A percentile compares a stretch with the other conserved stretches of the same genome.
Conservation (phyloP, 2,329 filamentous ascomycete genomes). For the Cercospora sp. region DNA sequence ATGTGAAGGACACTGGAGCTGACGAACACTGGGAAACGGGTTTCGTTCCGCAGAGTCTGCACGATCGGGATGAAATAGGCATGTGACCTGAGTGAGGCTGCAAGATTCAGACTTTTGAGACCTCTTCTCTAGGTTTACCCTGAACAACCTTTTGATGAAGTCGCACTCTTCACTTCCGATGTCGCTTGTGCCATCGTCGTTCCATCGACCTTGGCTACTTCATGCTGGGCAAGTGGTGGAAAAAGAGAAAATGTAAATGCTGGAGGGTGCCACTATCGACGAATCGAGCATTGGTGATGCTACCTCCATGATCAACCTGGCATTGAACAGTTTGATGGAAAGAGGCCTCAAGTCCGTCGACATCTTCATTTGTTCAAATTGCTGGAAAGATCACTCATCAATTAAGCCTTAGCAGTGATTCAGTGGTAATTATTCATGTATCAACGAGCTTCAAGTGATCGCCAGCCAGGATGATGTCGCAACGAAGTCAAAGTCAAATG, state of each 20-base stretch:
- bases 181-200: neutral
- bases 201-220: neutral
- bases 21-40: neutral
- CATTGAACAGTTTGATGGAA: neutral
- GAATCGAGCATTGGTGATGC: neutral
- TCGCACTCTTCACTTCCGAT: neutral
- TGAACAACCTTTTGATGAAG: neutral
- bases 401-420: neutral
- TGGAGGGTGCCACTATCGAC: neutral
- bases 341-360: neutral
- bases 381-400: neutral
- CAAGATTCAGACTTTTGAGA: neutral
- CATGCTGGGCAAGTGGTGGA: neutral
- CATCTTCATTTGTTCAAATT: neutral
- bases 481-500: neutral
- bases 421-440: neutral
- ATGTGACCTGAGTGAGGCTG: neutral
- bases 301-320: neutral
- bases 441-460: neutral
- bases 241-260: neutral
- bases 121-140: neutral
- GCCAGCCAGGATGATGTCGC: neutral
- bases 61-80: neutral
- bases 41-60: neutral
- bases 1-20: neutral